A percentile compares a stretch with the other conserved stretches of the same genome.
phyloP scores from a whole-genome alignment of 805 yeast species.

The Candida arabinofermentans region DNA sequence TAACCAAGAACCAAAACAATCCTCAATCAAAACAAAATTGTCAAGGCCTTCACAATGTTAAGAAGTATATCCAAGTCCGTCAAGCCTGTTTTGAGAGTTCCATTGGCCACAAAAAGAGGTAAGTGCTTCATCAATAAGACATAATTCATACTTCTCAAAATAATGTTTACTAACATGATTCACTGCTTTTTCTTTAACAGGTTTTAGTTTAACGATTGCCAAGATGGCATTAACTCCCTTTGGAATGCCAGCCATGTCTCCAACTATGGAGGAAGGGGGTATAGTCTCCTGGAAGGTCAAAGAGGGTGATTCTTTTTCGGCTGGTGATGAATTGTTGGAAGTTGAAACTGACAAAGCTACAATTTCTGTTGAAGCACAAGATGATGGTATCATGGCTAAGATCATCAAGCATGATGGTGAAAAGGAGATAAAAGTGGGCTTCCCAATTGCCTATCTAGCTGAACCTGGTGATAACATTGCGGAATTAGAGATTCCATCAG shows the following conservation, averaged over 20 bases:
- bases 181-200: no score
- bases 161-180: background rate
- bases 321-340: slow-evolving; percentile 82
- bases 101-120: slow-evolving; percentile 1
- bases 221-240: slow-evolving; percentile 52
- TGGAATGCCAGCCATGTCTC: slow-evolving; percentile 98
- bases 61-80: slow-evolving; percentile 12
- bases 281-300: slow-evolving; percentile 85
- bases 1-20: no score
- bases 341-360: slow-evolving; percentile 87
- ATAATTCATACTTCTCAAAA: background rate
- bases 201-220: no score
- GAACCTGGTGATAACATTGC: slow-evolving; percentile 82
- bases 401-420: slow-evolving; percentile 70
- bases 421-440: slow-evolving; percentile 78
- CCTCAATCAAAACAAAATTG: no score
- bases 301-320: slow-evolving; percentile 63
- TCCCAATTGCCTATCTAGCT: slow-evolving; percentile 83
- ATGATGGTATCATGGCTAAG: slow-evolving; percentile 86
- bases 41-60: slow-evolving; percentile 11
- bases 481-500: slow-evolving; percentile 54
- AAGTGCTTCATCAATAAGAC: background rate
- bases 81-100: slow-evolving; percentile 5
- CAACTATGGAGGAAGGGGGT: slow-evolving; percentile 97
- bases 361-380: slow-evolving; percentile 83